These are phyloP conservation scores for Tylopilus sp. DNA, from an alignment of 768 basidiomycete species.

Conservation along the genomic window DNA sequence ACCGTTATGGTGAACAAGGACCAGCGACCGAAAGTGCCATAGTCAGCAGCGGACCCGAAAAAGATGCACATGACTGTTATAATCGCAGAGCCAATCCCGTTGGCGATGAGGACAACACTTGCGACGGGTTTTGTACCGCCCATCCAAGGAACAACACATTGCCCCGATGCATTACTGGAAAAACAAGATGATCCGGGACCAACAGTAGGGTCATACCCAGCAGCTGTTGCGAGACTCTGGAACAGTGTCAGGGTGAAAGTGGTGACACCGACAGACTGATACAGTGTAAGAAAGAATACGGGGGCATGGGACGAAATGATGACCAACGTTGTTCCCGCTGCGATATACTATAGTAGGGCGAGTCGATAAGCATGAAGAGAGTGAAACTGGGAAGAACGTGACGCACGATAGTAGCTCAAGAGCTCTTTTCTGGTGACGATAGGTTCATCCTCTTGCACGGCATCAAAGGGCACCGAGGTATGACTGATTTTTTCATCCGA, in stretches of 20 bases:
- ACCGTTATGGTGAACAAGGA: conserved; percentile 65
- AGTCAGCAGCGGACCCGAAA: conserved; percentile 46
- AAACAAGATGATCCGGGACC: conserved; percentile 71
- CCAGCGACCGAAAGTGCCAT: conserved; percentile 68
- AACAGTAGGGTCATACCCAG: conserved; percentile 67
- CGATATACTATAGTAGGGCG: conserved; percentile 57
- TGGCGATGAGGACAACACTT: conserved; percentile 73
- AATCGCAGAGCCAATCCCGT: conserved; percentile 74
- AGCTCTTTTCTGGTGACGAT: conserved; percentile 69
- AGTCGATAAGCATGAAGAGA: not conserved
- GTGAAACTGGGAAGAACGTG: not conserved
- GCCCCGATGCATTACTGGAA: conserved; percentile 54
- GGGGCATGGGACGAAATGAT: not conserved
- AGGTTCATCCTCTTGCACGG: conserved; percentile 53
- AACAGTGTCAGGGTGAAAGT: conserved; percentile 72
- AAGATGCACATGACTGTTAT: conserved; percentile 84
- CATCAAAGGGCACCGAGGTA: conserved; percentile 33
- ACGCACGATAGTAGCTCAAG: conserved; percentile 73
- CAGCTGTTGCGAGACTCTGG: conserved; percentile 64
- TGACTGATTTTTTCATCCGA: too few relatives aligned
- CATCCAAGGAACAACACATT: conserved; percentile 78
- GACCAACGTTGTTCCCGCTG: conserved; percentile 73
- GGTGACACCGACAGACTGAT: conserved; percentile 63
- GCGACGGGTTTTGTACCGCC: conserved; percentile 70
- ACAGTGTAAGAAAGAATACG: not conserved